Conservation (phyloP, 2,329 filamentous ascomycete species). For the Epichloe amarillans region DNA sequence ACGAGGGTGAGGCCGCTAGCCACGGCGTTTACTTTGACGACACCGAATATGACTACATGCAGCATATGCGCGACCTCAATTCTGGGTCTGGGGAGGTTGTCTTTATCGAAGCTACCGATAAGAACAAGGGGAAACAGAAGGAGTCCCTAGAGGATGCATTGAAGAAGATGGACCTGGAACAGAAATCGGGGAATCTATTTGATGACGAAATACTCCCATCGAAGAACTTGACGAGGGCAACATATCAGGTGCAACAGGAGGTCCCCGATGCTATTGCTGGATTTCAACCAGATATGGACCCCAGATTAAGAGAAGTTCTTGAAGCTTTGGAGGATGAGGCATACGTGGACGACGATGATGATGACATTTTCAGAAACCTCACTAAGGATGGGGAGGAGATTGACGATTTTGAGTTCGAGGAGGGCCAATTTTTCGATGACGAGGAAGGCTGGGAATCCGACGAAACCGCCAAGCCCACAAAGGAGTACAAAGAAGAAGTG, state of each 20-base stretch:
- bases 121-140: conserved; percentile 63
- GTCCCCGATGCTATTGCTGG: conserved; percentile 83
- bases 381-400: conserved; percentile 59
- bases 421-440: conserved; percentile 42
- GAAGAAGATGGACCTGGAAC: conserved; percentile 43
- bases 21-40: conserved; percentile 94
- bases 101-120: conserved; percentile 67
- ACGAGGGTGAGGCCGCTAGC: conserved; percentile 92
- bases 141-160: conserved; percentile 73
- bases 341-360: conserved; percentile 77
- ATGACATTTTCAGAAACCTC: conserved; percentile 70
- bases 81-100: conserved; percentile 55
- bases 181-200: conserved; percentile 44
- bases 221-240: conserved; percentile 61
- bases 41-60: conserved; percentile 97
- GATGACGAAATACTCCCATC: conserved; percentile 67
- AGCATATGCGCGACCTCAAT: conserved; percentile 86
- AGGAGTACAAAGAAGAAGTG: conserved; percentile 38
- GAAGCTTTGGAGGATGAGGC: conserved; percentile 93
- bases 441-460: conserved; percentile 94
- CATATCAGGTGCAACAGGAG: conserved; percentile 87
- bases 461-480: conserved; percentile 66
- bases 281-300: conserved; percentile 97
- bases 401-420: conserved; percentile 69
- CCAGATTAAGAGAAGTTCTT: conserved; percentile 74